These are phyloP conservation scores for Cerrena zonata DNA, from an alignment of 1,284 basidiomycete species.

Conservation along the genomic window DNA sequence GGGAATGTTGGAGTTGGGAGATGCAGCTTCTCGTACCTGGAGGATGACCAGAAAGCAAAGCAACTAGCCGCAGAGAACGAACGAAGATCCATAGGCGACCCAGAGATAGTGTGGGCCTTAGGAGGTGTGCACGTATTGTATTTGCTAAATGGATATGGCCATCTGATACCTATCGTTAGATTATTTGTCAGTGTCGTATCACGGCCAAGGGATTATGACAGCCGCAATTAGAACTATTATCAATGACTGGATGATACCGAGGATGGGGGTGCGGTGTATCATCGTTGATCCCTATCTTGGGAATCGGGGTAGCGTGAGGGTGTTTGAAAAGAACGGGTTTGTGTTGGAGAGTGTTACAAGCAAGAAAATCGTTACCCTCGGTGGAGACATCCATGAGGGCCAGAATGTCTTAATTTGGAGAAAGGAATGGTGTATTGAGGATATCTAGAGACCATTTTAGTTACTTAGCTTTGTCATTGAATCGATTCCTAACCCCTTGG, in stretches of 20 bases:
- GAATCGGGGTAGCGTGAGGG: conserved; percentile 47
- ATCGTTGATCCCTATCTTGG: conserved; percentile 35
- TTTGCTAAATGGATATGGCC: neutral
- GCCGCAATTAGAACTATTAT: conserved; percentile 44
- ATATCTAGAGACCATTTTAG: no score
- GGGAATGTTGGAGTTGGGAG: no score
- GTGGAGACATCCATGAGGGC: neutral
- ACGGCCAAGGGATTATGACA: conserved; percentile 57
- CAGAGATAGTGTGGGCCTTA: conserved; percentile 39
- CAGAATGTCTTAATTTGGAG: neutral
- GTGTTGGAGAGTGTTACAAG: conserved; percentile 30
- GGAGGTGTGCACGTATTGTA: conserved; percentile 31
- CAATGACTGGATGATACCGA: conserved; percentile 46
- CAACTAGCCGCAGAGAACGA: conserved; percentile 31
- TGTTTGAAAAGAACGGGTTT: conserved; percentile 58
- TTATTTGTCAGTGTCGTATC: conserved; percentile 45
- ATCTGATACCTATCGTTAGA: conserved; percentile 26
- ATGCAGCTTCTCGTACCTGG: no score
- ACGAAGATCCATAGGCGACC: conserved; percentile 32
- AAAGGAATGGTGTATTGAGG: neutral
- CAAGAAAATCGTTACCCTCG: conserved; percentile 9
- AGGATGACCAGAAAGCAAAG: no score
- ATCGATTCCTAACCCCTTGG: no score
- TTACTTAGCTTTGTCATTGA: no score
- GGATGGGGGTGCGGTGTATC: conserved; percentile 44